phyloP scores from a whole-genome alignment of 2,329 filamentous ascomycete genomes.

The Coleophoma cylindrospora region DNA sequence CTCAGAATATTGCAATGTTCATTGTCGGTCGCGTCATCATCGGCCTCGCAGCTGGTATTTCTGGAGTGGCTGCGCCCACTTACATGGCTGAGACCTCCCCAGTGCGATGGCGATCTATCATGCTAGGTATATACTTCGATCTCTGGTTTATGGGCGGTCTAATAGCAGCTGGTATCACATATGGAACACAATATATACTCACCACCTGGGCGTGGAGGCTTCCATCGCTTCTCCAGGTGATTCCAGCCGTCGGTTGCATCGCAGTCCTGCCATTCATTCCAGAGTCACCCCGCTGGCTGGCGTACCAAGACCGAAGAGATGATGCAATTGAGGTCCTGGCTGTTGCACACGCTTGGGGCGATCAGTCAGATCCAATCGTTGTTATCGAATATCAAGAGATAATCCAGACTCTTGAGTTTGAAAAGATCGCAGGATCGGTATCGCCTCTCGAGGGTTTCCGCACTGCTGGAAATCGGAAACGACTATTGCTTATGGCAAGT shows the following conservation, averaged over 20 bases:
- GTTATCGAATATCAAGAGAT: not conserved
- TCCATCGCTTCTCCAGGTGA: conserved; percentile 16
- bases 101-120: conserved; percentile 36
- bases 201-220: conserved; percentile 31
- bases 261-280: not conserved
- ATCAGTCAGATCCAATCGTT: not conserved
- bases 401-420: conserved; percentile 28
- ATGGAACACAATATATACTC: conserved; percentile 27
- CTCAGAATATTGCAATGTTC: conserved; percentile 4
- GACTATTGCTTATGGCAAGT: conserved; percentile 27
- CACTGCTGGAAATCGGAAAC: not conserved
- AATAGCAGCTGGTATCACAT: conserved; percentile 29
- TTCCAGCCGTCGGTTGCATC: not conserved
- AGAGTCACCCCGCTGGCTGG: not conserved
- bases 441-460: conserved; percentile 11
- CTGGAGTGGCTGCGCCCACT: conserved; percentile 29
- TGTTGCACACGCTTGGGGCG: not conserved
- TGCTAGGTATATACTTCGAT: conserved; percentile 31
- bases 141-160: conserved; percentile 30
- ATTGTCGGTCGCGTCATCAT: conserved; percentile 1
- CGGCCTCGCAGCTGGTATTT: not conserved
- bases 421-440: conserved; percentile 33
- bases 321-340: not conserved
- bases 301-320: not conserved
- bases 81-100: conserved; percentile 46